Evolutionary conservation across 2,329 filamentous ascomycete species (phyloP), one percentile per base, ranked within the genome.

Genomic region (Neoascochyta sp.): DNA sequence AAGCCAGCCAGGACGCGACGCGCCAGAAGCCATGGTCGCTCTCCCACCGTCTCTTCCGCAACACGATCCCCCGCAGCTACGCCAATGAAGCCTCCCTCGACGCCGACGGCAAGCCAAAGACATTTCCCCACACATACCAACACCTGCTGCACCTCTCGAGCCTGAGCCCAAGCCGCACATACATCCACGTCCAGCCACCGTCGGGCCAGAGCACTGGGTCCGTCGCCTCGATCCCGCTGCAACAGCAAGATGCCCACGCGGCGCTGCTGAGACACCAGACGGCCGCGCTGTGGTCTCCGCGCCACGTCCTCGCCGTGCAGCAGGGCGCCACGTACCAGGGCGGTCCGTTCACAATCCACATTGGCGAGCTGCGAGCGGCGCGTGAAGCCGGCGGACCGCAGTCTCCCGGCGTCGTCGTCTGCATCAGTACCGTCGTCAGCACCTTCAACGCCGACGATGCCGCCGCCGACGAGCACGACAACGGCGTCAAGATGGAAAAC

Each of bases 21-120:
- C 54, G 45, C 14, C 35, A 40, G 19, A 11, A 38, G 3, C 33
- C 39, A 33, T 64, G 58, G 57, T 32, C 43, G 3, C 51, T 64
- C 20, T 45, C 39, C 18, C 56, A 62, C 34, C 56, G 56, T 11
- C 39, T 55, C 9, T 57, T 62, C 29, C 60, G 58, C 34, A 52
- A 59, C 29, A 47, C 43, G 2, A 34, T 41, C 5, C 54, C 58
- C 3, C 45, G 28, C 12, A 18, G 20, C 14, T 6, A 37, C 3
- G 30, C 31, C 14, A 22, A 45, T 22, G 28, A 38, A n/a, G 17
- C 34, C 10, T 22, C 45, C 4, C 26, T 23, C 2, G 36, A 41
- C 13, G 34, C 39, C 20, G 37, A 50, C 11, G 36, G 39, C 27
- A 43, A 43, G 22, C 34, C 48, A 4, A 16, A 38, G 14, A 25